Percentiles rank a stretch among this genome's conserved stretches.
These are phyloP conservation scores for Epichloe sp. DNA, from an alignment of 2,329 filamentous ascomycete species.

Conservation along the genomic window DNA sequence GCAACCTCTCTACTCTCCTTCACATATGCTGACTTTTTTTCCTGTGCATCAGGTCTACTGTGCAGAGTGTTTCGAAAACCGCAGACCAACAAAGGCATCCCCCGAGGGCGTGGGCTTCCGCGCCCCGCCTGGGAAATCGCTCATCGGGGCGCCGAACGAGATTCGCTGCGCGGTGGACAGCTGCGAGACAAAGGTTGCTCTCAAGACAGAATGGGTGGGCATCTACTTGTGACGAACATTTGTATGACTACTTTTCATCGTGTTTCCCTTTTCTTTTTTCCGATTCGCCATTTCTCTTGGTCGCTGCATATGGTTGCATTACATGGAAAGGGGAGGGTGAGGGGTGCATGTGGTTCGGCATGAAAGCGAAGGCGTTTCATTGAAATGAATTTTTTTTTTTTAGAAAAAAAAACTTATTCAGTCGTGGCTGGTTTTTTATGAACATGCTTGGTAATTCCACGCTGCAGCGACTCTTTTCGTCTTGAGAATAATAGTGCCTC, in stretches of 20 bases:
- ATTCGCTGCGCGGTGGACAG: constrained; percentile 43
- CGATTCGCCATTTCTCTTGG: neutral
- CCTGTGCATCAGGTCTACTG: constrained; percentile 42
- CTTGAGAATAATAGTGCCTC: no score
- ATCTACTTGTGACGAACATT: constrained; percentile 34
- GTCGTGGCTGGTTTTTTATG: no score
- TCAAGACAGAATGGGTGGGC: constrained; percentile 48
- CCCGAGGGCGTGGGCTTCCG: constrained; percentile 26
- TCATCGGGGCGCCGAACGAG: constrained; percentile 16
- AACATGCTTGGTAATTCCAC: no score
- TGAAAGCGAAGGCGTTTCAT: neutral
- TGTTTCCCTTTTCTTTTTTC: neutral
- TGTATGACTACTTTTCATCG: neutral
- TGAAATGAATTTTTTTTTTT: neutral
- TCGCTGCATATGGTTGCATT: neutral
- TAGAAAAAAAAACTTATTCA: no score
- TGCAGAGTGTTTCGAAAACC: constrained; percentile 45
- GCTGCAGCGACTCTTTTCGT: no score
- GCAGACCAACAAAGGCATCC: constrained; percentile 26
- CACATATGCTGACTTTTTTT: neutral
- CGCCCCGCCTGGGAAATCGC: constrained; percentile 15
- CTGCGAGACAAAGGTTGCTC: constrained; percentile 39
- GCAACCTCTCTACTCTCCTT: neutral
- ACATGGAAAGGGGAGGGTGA: neutral
- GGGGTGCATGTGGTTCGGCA: neutral